Evolutionary conservation across 106 monocot genomes (phyloP).

Genomic region (Dendrobium officinale): DNA sequence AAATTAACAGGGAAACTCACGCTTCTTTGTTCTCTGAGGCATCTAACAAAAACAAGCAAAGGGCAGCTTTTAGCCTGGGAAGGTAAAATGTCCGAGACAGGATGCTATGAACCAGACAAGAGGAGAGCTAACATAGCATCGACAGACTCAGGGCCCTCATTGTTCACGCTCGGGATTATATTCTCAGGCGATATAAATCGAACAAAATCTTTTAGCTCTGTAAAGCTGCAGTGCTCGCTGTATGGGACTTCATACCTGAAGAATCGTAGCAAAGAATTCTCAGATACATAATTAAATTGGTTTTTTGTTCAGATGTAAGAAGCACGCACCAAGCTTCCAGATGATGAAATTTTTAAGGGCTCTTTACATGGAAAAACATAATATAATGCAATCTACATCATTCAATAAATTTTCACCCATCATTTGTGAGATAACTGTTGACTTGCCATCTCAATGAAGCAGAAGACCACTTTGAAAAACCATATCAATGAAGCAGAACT

Average conservation of each 20-base stretch:
- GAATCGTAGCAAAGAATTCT: not conserved
- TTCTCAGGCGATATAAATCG: constrained; percentile 65
- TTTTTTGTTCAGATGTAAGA: not conserved
- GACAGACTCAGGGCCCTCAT: constrained; percentile 60
- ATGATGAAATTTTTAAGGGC: not conserved
- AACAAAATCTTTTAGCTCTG: constrained; percentile 81
- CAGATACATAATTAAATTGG: not conserved
- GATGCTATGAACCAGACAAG: constrained; percentile 27
- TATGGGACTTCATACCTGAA: constrained; percentile 96
- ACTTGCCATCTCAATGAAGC: too few relatives aligned
- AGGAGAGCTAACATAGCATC: constrained; percentile 72
- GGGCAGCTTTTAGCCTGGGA: too few relatives aligned
- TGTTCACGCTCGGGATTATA: constrained; percentile 96
- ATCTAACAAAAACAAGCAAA: too few relatives aligned
- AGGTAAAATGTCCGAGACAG: not conserved
- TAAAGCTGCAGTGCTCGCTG: constrained; percentile 91
- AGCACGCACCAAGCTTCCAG: not conserved
- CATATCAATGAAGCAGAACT: too few relatives aligned
- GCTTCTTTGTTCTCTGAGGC: too few relatives aligned
- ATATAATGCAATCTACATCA: not conserved
- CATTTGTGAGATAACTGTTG: too few relatives aligned
- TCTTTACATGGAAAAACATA: not conserved
- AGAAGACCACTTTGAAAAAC: too few relatives aligned
- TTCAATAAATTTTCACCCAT: too few relatives aligned
- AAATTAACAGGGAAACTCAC: too few relatives aligned